Percentiles rank a stretch among this genome's conserved stretches.
Evolutionary conservation across 169 alveolate species (phyloP).

Genomic region (Plasmodium adleri): DNA sequence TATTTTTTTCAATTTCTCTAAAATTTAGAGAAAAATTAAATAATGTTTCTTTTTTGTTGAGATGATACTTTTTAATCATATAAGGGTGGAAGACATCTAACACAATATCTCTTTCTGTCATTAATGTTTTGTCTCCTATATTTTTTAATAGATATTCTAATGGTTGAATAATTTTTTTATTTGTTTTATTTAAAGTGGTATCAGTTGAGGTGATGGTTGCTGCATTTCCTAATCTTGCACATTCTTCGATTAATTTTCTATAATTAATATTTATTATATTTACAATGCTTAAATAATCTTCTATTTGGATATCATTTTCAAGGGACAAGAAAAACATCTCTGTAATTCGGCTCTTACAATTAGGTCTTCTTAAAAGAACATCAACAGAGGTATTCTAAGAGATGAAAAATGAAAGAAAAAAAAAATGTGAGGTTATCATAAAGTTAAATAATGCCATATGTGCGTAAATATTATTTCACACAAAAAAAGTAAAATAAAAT

Average conservation of each 20-base stretch:
- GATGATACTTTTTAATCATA: conserved; percentile 45
- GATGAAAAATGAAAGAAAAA: background rate
- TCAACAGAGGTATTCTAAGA: conserved; percentile 68
- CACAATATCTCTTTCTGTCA: conserved; percentile 67
- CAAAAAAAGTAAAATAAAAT: too few relatives aligned
- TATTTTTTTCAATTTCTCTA: conserved; percentile 36
- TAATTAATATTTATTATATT: conserved; percentile 46
- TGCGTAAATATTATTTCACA: too few relatives aligned
- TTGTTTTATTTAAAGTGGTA: conserved; percentile 7
- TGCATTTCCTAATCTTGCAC: conserved; percentile 17
- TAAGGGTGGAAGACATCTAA: conserved; percentile 51
- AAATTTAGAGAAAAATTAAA: conserved; percentile 56
- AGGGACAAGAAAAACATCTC: conserved; percentile 52
- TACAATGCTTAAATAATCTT: conserved; percentile 37
- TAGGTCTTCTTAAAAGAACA: conserved; percentile 54
- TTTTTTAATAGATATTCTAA: conserved; percentile 30
- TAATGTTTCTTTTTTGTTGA: conserved; percentile 46
- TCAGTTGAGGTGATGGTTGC: background rate
- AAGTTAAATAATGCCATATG: too few relatives aligned
- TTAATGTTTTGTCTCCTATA: conserved; percentile 33
- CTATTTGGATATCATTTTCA: conserved; percentile 63
- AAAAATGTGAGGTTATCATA: background rate
- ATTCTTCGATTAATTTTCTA: conserved; percentile 45
- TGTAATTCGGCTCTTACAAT: conserved; percentile 55
- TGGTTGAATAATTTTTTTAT: conserved; percentile 43